Percentiles rank a stretch among this genome's conserved stretches.
These are phyloP conservation scores for Amorphotheca resinae DNA, from an alignment of 495 filamentous ascomycete species.

Conservation along the genomic window DNA sequence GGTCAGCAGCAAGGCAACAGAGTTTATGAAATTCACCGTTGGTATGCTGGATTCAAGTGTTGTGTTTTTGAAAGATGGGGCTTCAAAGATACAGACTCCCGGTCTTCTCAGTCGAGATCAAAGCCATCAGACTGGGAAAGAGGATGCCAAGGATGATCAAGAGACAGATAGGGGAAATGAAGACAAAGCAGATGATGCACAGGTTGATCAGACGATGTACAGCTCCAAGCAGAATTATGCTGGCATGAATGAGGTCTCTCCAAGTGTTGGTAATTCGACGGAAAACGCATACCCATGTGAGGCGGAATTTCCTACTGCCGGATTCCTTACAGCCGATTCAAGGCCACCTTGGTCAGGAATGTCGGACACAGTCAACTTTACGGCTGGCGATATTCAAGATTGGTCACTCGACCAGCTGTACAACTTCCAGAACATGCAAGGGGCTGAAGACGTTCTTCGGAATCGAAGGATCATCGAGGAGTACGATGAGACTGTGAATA, in stretches of 20 bases:
- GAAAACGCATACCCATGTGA: constrained; percentile 7
- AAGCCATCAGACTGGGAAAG: neutral
- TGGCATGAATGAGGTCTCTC: constrained; percentile 8
- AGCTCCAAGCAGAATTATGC: neutral
- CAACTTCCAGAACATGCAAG: constrained; percentile 16
- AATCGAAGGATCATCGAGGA: constrained; percentile 15
- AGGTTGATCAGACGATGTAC: neutral
- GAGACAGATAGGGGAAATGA: neutral
- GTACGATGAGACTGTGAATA: constrained; percentile 18
- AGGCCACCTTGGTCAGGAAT: constrained; percentile 12
- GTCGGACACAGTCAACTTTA: constrained; percentile 12
- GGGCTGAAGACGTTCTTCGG: constrained; percentile 6
- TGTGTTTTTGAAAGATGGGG: constrained; percentile 13
- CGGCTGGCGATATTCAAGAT: constrained; percentile 16
- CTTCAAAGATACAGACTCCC: constrained; percentile 2
- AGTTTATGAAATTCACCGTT: constrained; percentile 22
- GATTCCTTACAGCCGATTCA: neutral
- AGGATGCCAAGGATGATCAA: neutral
- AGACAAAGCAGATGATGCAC: neutral
- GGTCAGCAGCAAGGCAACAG: constrained; percentile 66
- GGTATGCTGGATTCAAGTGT: constrained; percentile 16
- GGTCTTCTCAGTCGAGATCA: neutral
- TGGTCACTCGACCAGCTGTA: constrained; percentile 18
- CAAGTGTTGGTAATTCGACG: constrained; percentile 8
- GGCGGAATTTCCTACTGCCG: neutral